Evolutionary conservation across 116 monocot species (phyloP).

Genomic region (Iris pallida): DNA sequence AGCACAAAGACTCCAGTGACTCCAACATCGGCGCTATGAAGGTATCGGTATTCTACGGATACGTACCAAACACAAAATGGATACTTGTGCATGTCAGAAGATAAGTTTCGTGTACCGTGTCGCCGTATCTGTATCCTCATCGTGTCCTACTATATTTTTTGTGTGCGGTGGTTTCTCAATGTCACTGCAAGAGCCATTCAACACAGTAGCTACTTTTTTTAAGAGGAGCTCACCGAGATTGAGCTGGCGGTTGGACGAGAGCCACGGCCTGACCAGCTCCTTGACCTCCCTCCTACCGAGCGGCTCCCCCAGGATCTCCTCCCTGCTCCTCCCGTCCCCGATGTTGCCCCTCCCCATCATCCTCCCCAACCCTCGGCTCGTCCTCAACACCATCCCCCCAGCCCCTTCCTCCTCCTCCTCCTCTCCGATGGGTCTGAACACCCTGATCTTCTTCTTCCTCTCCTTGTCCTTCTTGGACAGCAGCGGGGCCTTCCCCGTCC

Average conservation of each 20-base stretch:
- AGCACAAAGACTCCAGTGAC: too few relatives aligned
- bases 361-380: slow-evolving; percentile 9
- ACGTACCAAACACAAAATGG: too few relatives aligned
- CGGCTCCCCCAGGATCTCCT: slow-evolving; percentile 80
- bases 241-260: slow-evolving; percentile 71
- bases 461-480: slow-evolving; percentile 91
- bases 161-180: too few relatives aligned
- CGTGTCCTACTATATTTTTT: too few relatives aligned
- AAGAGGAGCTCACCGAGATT: slow-evolving; percentile 59
- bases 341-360: neutral
- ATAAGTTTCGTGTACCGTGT: too few relatives aligned
- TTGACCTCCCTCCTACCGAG: slow-evolving; percentile 48
- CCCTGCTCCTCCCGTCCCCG: slow-evolving; percentile 55
- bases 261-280: slow-evolving; percentile 48
- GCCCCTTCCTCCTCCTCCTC: slow-evolving; percentile 5
- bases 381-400: slow-evolving; percentile 28
- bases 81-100: too few relatives aligned
- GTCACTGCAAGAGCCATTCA: too few relatives aligned
- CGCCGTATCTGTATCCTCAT: too few relatives aligned
- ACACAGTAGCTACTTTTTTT: too few relatives aligned
- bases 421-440: slow-evolving; percentile 39
- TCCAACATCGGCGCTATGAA: too few relatives aligned
- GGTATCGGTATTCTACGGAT: too few relatives aligned
- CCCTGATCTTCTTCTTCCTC: slow-evolving; percentile 61
- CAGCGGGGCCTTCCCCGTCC: slow-evolving; percentile 96